Evolutionary conservation across 345 rosid genomes (phyloP).

Genomic region (sweet orange (Citrus sinensis)): DVS_A1.0 CM039161.1:19051501-19052000

Average conservation of each 20-base stretch:
- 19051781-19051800: conserved; percentile 21
- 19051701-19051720: not conserved
- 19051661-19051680: not conserved
- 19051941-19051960: conserved; percentile 48
- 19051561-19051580: not conserved
- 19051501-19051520: not conserved
- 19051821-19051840: conserved; percentile 96
- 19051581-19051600: not conserved
- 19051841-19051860: conserved; percentile 97
- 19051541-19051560: not conserved
- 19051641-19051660: not conserved
- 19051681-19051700: not conserved
- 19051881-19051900: conserved; percentile 92
- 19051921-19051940: conserved; percentile 90
- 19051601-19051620: not conserved
- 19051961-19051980: not conserved
- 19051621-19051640: not conserved
- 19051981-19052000: not conserved
- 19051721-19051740: not conserved
- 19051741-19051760: not conserved
- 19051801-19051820: conserved; percentile 85
- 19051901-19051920: conserved; percentile 99
- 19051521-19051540: not conserved
- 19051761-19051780: not conserved
- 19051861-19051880: conserved; percentile 98